Base-by-base conservation (phyloP, 441 rosid genomes). In the Viola pubescens region DNA sequence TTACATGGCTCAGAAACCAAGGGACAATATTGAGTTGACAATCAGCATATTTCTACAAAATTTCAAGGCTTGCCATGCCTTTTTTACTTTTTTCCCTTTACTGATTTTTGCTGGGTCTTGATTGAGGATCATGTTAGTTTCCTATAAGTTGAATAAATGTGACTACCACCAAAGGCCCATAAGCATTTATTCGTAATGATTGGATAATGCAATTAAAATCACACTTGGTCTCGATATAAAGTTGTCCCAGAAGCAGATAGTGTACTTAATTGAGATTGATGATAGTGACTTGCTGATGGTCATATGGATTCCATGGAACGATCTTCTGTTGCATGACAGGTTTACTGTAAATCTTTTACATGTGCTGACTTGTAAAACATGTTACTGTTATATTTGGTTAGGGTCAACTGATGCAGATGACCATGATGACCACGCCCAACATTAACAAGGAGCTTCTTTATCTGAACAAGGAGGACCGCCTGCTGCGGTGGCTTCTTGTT, bases 361-460 rank as follows among this genome's bases (percentile, higher is more conserved):
- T 26, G 34, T 26, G 34, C 2, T 26, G 34, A 26, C 34, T 26
- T 26, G 2, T 26, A 26, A 1, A 26, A 2, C 34, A 26, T 55
- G n/a, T 50, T 42, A 10, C 49, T 39, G 4, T 65, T 59, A 44
- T 58, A 9, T 55, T 60, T 52, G 13, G 12, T 69, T 70, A 89
- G 97, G 98, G 94, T 48, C 87, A 87, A 66, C 52, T 92, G 73
- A 73, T 86, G 87, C 94, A 92, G 69, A 65, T 87, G 82, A 89
- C 89, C 46, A 87, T 89, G 98, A 92, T 89, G 96, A 82, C 97
- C 51, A 84, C 98, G 3, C 96, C 94, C 67, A 86, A 89, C 79
- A 81, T 92, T 65, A 89, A 86, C 77, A 92, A 89, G 77, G 97
- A 89, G 78, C 86, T 89, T 65, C 98, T 85, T 48, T 87, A 92